phyloP scores from a whole-genome alignment of 176 grass and related monocot species.

The Cenchrus fungigraminus region DNA sequence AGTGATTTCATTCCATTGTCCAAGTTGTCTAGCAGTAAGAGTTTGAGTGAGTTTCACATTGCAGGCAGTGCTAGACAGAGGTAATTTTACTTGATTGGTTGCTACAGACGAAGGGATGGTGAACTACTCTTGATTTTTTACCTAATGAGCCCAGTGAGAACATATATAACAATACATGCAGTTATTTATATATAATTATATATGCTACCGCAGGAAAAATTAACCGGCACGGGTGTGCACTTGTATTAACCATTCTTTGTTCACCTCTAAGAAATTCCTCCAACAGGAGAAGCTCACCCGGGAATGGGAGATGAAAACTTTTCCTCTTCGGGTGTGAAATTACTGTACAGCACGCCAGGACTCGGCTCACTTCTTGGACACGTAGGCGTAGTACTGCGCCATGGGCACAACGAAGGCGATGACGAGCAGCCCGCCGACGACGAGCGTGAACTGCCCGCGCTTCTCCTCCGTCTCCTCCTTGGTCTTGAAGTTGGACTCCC shows the following conservation, averaged over 20 bases:
- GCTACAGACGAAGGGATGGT: background rate
- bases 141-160: background rate
- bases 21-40: background rate
- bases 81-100: background rate
- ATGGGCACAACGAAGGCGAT: slow-evolving; percentile 99
- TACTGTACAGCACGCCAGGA: slow-evolving; percentile 39
- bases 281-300: background rate
- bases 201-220: background rate
- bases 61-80: background rate
- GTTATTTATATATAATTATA: background rate
- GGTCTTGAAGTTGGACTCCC: slow-evolving; percentile 94
- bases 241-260: slow-evolving; percentile 33
- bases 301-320: background rate
- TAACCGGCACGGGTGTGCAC: slow-evolving; percentile 20
- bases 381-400: slow-evolving; percentile 98
- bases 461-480: slow-evolving; percentile 94
- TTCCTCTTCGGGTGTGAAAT: background rate
- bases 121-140: background rate
- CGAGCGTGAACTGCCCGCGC: slow-evolving; percentile 94
- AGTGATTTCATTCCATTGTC: background rate
- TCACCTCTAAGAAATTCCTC: slow-evolving; percentile 35
- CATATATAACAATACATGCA: background rate
- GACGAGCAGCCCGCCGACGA: slow-evolving; percentile 91
- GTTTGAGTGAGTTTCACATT: background rate
- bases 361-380: slow-evolving; percentile 82